phyloP scores from a whole-genome alignment of 352 stramenopile species.

The Pythium guiyangense region DNA sequence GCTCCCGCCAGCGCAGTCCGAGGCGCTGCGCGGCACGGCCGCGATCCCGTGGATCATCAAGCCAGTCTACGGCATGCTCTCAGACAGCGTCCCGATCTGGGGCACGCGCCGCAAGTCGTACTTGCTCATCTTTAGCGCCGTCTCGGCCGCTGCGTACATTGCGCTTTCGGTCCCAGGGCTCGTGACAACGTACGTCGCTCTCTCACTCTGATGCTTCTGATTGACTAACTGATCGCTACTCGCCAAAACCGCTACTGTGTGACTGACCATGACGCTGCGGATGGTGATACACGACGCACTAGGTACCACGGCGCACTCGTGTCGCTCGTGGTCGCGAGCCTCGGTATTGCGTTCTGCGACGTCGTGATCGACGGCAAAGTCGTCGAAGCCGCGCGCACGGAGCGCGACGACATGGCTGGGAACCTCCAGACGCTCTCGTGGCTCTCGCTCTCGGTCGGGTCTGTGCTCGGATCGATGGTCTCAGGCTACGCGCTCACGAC shows the following conservation, averaged over 20 bases:
- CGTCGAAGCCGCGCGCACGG: slow-evolving; percentile 61
- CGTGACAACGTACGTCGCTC: slow-evolving; percentile 37
- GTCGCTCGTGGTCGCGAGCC: slow-evolving; percentile 65
- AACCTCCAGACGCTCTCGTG: slow-evolving; percentile 80
- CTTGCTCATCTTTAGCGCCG: slow-evolving; percentile 62
- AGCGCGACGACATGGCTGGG: slow-evolving; percentile 66
- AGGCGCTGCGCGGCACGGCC: slow-evolving; percentile 57
- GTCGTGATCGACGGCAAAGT: slow-evolving; percentile 81
- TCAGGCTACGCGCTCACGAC: slow-evolving; percentile 53
- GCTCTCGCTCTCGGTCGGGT: slow-evolving; percentile 67
- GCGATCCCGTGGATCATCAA: slow-evolving; percentile 84
- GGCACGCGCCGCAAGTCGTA: slow-evolving; percentile 77
- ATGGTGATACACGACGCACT: too few relatives aligned
- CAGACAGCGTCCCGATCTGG: slow-evolving; percentile 70
- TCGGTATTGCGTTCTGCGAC: slow-evolving; percentile 77
- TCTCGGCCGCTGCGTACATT: slow-evolving; percentile 57
- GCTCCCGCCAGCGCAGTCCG: slow-evolving; percentile 55
- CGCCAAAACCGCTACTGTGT: too few relatives aligned
- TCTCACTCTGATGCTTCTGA: too few relatives aligned
- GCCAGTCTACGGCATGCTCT: slow-evolving; percentile 73
- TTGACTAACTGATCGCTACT: too few relatives aligned
- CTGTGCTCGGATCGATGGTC: slow-evolving; percentile 65
- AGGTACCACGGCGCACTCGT: slow-evolving; percentile 49
- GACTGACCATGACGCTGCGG: too few relatives aligned
- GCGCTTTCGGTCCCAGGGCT: slow-evolving; percentile 50